A percentile compares a stretch with the other conserved stretches of the same genome.
Conservation (phyloP, 306 rosid species). For the Morella rubra region DNA sequence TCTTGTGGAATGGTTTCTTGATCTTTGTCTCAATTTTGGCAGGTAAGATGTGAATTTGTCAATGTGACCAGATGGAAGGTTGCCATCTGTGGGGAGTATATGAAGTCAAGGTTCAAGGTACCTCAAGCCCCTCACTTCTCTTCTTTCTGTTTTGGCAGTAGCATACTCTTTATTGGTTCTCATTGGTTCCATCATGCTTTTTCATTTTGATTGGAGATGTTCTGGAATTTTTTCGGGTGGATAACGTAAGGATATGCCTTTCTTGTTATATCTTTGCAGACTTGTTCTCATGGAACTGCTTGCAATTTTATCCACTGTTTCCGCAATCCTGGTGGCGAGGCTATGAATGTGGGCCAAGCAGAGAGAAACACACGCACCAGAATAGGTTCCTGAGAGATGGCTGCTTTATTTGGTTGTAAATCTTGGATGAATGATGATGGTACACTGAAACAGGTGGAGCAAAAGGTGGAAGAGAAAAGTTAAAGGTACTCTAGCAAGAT, state of each 20-base stretch:
- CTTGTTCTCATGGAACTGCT: constrained; percentile 85
- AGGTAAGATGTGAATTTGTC: constrained; percentile 76
- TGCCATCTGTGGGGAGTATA: constrained; percentile 96
- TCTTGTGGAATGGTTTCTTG: constrained; percentile 10
- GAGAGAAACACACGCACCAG: too few species aligned
- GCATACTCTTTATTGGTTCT: constrained; percentile 6
- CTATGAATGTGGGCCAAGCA: constrained; percentile 99
- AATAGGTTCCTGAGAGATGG: constrained; percentile 73
- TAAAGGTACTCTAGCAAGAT: constrained; percentile 36
- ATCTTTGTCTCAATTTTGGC: constrained; percentile 42
- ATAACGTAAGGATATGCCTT: constrained; percentile 11
- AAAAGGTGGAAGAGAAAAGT: constrained; percentile 33
- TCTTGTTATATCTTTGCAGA: constrained; percentile 47
- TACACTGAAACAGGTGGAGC: constrained; percentile 35
- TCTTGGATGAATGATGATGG: constrained; percentile 48
- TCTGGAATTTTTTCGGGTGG: constrained; percentile 16
- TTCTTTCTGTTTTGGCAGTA: constrained; percentile 23
- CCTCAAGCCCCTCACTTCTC: constrained; percentile 19
- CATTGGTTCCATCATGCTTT: background rate
- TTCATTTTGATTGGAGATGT: constrained; percentile 12
- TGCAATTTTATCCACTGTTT: constrained; percentile 97
- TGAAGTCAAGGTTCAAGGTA: constrained; percentile 89
- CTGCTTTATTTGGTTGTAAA: constrained; percentile 73
- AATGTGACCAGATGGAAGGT: constrained; percentile 88
- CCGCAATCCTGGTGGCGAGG: constrained; percentile 91